Conservation (phyloP, 23 red algal genomes). For the Gracilaria caudata region DNA sequence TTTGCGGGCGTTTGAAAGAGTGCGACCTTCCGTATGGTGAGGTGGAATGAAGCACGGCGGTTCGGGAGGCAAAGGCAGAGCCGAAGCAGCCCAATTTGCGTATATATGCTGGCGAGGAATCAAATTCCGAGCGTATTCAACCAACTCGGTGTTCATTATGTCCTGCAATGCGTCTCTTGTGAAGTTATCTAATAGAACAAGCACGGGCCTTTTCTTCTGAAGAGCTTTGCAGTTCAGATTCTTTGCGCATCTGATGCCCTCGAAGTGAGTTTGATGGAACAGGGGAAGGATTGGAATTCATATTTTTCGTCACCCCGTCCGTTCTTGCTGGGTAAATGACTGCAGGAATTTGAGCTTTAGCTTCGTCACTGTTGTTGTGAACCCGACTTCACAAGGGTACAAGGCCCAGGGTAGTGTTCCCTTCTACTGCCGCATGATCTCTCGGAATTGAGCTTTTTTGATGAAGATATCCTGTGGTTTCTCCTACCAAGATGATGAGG, state of each 20-base stretch:
- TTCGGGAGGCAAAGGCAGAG: conserved; percentile 34
- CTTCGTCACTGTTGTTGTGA: too few species aligned
- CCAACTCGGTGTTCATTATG: conserved; percentile 20
- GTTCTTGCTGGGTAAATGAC: neutral
- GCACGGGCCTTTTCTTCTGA: too few species aligned
- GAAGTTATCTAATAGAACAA: neutral
- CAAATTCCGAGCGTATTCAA: conserved; percentile 17
- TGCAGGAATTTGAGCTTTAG: too few species aligned
- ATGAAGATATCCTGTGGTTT: too few species aligned
- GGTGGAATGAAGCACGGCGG: conserved; percentile 22
- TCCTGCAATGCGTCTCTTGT: neutral
- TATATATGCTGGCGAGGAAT: conserved; percentile 43
- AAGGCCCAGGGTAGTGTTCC: too few species aligned
- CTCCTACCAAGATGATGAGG: too few species aligned
- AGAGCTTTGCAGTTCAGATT: too few species aligned
- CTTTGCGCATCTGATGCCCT: too few species aligned
- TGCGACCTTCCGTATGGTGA: conserved; percentile 6
- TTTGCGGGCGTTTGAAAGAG: neutral
- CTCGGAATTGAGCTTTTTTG: too few species aligned
- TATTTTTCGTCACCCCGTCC: neutral
- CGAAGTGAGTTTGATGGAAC: too few species aligned
- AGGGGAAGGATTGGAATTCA: neutral
- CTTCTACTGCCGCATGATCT: too few species aligned
- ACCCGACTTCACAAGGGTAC: too few species aligned
- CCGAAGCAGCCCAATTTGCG: conserved; percentile 55